These are phyloP conservation scores for Zygotorulaspora florentina DNA, from an alignment of 805 yeast species.

Conservation along the genomic window DNA sequence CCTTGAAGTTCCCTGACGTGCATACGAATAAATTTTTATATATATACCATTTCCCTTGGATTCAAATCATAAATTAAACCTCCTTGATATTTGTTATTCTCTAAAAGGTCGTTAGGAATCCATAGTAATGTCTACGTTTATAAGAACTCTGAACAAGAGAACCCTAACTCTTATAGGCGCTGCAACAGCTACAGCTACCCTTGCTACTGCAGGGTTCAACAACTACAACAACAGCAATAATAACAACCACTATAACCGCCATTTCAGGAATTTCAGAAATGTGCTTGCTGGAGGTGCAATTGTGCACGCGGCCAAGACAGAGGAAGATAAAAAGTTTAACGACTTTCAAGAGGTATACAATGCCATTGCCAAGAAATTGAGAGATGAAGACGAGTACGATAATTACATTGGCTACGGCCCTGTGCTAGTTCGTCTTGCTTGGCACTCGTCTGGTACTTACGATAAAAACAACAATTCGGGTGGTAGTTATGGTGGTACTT, in stretches of 20 bases:
- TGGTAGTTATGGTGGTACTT: slow-evolving; percentile 71
- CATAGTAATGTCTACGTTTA: slow-evolving; percentile 18
- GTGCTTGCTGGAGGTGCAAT: slow-evolving; percentile 38
- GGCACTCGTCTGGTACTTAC: slow-evolving; percentile 87
- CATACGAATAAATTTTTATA: neutral
- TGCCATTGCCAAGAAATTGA: slow-evolving; percentile 62
- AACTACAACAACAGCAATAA: slow-evolving; percentile 18
- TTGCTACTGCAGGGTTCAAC: slow-evolving; percentile 23
- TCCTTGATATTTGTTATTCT: too few species aligned
- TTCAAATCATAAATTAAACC: too few species aligned
- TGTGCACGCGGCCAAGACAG: slow-evolving; percentile 34
- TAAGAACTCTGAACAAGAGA: slow-evolving; percentile 23
- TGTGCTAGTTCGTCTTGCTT: slow-evolving; percentile 69
- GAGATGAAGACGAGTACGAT: slow-evolving; percentile 56
- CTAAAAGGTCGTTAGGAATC: neutral
- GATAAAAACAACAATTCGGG: slow-evolving; percentile 55
- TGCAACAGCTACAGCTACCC: slow-evolving; percentile 33
- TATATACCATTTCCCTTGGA: too few species aligned
- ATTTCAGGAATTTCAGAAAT: slow-evolving; percentile 27
- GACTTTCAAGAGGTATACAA: slow-evolving; percentile 67
- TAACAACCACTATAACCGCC: slow-evolving; percentile 17
- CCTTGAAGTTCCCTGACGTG: neutral
- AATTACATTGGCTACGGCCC: slow-evolving; percentile 73
- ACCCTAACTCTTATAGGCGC: slow-evolving; percentile 23
- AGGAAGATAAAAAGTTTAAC: slow-evolving; percentile 31